phyloP scores from a whole-genome alignment of 2,329 filamentous ascomycete species.

The Ascosphaera apis region DNA sequence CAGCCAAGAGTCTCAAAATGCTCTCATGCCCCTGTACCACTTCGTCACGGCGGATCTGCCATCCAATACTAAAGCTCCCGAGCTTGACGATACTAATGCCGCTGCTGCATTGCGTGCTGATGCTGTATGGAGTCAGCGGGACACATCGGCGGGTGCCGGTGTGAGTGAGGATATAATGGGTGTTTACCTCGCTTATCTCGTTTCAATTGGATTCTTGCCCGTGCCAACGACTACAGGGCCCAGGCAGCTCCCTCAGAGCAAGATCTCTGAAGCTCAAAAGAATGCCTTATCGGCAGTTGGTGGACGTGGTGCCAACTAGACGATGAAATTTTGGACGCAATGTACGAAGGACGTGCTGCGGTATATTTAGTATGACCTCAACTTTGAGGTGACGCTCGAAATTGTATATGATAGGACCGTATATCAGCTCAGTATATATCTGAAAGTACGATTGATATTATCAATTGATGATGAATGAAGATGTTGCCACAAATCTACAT shows the following conservation, averaged over 20 bases:
- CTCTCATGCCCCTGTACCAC: conserved; percentile 52
- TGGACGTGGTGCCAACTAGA: conserved; percentile 23
- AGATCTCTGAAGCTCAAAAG: conserved; percentile 18
- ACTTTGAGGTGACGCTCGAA: neutral
- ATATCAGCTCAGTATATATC: neutral
- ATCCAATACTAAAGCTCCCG: conserved; percentile 43
- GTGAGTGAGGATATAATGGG: conserved; percentile 35
- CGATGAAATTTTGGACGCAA: too few species aligned
- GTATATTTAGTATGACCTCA: neutral
- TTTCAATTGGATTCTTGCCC: conserved; percentile 35
- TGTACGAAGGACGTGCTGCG: too few species aligned
- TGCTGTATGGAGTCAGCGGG: conserved; percentile 28
- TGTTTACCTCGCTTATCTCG: conserved; percentile 35
- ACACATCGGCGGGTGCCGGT: conserved; percentile 28
- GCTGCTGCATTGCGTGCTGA: conserved; percentile 40
- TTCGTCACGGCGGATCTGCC: conserved; percentile 51
- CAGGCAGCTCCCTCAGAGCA: conserved; percentile 18
- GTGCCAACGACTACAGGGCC: conserved; percentile 16
- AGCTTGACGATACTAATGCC: conserved; percentile 52
- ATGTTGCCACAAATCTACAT: too few species aligned
- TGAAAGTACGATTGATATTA: neutral
- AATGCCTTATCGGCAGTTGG: conserved; percentile 25
- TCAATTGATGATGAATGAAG: too few species aligned
- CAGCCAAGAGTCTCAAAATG: conserved; percentile 43
- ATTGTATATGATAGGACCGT: neutral